Percentiles rank a stretch among this genome's conserved stretches.
Conservation (phyloP, 2,329 filamentous ascomycete genomes). For the Aspergillus pseudoviridinutans region DNA sequence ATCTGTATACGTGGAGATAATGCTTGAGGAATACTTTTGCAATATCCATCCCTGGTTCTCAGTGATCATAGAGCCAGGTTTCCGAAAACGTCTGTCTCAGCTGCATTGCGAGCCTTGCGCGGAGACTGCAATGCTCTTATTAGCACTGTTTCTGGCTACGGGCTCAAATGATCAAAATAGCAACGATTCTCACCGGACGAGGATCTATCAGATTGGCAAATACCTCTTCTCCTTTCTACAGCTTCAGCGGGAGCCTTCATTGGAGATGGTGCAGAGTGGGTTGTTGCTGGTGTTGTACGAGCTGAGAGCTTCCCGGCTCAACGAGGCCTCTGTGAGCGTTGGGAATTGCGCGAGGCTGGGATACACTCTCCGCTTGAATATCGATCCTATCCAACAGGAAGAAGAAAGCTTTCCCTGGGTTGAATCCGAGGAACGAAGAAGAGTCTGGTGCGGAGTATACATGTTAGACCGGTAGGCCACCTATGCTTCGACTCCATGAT, state of each 20-base stretch:
- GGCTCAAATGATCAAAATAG: neutral
- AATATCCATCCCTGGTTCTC: slow-evolving; percentile 8
- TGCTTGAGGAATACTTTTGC: neutral
- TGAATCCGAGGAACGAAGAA: slow-evolving; percentile 2
- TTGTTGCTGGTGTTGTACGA: slow-evolving; percentile 3
- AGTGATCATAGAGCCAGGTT: neutral
- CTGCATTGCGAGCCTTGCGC: neutral
- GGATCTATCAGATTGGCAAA: neutral
- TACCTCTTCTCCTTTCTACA: slow-evolving; percentile 5
- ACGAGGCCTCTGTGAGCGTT: slow-evolving; percentile 1
- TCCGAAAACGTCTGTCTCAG: neutral
- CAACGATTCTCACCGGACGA: neutral
- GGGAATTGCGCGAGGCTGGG: slow-evolving; percentile 4
- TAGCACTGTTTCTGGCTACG: neutral
- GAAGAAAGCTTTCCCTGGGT: neutral
- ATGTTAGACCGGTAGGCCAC: slow-evolving; percentile 4
- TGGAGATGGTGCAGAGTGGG: slow-evolving; percentile 3
- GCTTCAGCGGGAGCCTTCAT: neutral
- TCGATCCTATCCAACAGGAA: neutral
- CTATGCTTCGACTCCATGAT: neutral
- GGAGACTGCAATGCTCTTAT: neutral
- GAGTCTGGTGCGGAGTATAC: slow-evolving; percentile 8
- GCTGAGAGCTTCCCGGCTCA: neutral
- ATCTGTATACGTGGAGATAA: neutral
- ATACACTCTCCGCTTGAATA: slow-evolving; percentile 1